phyloP scores from a whole-genome alignment of 495 filamentous ascomycete genomes.

The Arthonia radiata region DNA sequence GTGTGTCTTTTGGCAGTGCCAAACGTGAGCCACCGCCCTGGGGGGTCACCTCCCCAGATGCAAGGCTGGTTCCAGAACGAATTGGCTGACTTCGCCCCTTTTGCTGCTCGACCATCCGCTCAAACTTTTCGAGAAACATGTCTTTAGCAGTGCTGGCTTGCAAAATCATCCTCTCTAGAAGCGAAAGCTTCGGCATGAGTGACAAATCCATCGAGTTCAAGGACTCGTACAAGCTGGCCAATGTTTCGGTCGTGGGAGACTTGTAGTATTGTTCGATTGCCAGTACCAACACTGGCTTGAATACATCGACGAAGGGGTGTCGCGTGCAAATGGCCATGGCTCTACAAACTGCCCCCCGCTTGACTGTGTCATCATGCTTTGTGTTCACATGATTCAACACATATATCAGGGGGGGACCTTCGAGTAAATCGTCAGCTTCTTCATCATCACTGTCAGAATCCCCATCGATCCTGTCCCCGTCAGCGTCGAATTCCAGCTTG shows the following conservation, averaged over 20 bases:
- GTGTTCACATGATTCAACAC: slow-evolving; percentile 95
- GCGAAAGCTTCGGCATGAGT: slow-evolving; percentile 63
- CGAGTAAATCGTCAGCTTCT: slow-evolving; percentile 28
- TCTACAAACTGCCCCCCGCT: slow-evolving; percentile 84
- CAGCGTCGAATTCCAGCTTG: slow-evolving; percentile 18
- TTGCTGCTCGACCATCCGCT: slow-evolving; percentile 64
- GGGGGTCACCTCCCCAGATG: background rate
- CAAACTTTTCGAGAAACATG: slow-evolving; percentile 93
- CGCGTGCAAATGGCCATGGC: slow-evolving; percentile 99
- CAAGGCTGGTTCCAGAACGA: background rate
- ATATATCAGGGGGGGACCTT: slow-evolving; percentile 86
- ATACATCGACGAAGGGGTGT: slow-evolving; percentile 97
- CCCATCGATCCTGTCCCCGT: slow-evolving; percentile 24
- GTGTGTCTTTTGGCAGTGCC: slow-evolving; percentile 67
- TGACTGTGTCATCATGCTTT: slow-evolving; percentile 77
- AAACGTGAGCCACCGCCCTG: slow-evolving; percentile 24
- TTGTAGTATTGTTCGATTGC: slow-evolving; percentile 96
- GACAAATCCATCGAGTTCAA: slow-evolving; percentile 95
- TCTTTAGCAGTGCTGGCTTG: slow-evolving; percentile 84
- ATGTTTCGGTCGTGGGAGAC: slow-evolving; percentile 63
- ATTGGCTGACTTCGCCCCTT: slow-evolving; percentile 1
- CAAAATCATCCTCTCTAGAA: slow-evolving; percentile 64
- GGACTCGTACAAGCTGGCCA: slow-evolving; percentile 72
- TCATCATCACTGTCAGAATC: slow-evolving; percentile 36
- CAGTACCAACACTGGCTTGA: slow-evolving; percentile 90